Evolutionary conservation across 2,329 filamentous ascomycete genomes (phyloP).

Genomic region (Monosporascus sp.): DNA sequence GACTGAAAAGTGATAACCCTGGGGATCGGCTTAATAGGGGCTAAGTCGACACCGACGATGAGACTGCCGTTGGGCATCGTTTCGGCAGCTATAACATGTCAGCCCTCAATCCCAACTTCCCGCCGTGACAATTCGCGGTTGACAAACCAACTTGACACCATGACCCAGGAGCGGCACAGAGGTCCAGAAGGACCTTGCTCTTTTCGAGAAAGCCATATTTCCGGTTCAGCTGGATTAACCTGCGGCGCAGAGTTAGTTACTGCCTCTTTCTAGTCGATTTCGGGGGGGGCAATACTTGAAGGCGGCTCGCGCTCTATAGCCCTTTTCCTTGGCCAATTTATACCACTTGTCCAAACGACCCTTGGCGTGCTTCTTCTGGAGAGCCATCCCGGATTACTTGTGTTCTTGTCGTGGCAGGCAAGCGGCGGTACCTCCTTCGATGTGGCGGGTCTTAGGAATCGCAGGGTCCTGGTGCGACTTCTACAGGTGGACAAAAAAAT

Average conservation of each 20-base stretch:
- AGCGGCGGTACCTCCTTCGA: constrained; percentile 1
- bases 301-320: constrained; percentile 88
- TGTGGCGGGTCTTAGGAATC: not conserved
- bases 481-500: not conserved
- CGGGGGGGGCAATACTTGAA: constrained; percentile 58
- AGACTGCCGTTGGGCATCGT: constrained; percentile 87
- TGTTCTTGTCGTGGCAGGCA: not conserved
- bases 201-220: constrained; percentile 98
- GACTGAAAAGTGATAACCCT: constrained; percentile 92
- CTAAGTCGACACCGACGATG: constrained; percentile 89
- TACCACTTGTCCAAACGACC: constrained; percentile 99
- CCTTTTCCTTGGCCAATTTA: constrained; percentile 96
- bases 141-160: not conserved
- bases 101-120: constrained; percentile 31
- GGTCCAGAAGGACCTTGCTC: constrained; percentile 92
- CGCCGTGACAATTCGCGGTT: not conserved
- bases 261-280: not conserved
- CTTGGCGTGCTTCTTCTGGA: constrained; percentile 98
- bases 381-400: constrained; percentile 61
- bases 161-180: constrained; percentile 85
- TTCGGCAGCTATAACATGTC: constrained; percentile 95
- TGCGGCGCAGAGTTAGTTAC: not conserved
- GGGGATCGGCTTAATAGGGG: constrained; percentile 93
- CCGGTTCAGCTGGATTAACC: constrained; percentile 91
- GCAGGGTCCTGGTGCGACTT: not conserved